Percentiles rank a stretch among this genome's conserved stretches.
Conservation (phyloP, 768 basidiomycete species). For the Kwoniella dendrophila region DNA sequence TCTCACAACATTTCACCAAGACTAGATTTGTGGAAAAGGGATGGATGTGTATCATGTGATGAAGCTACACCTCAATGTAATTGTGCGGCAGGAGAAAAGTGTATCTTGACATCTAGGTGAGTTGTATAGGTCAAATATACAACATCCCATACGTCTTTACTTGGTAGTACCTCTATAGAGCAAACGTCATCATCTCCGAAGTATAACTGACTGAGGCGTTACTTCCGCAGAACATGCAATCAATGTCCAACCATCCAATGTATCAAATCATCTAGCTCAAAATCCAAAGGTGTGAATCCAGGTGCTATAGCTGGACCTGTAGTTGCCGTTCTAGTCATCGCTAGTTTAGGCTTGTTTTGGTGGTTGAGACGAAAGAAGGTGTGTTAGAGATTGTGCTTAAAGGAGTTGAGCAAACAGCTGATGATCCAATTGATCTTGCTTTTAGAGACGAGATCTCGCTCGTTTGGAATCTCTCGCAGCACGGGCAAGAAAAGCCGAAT, state of each 20-base stretch:
- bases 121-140: conserved; percentile 14
- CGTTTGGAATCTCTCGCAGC: conserved; percentile 45
- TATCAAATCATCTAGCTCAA: conserved; percentile 28
- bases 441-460: conserved; percentile 45
- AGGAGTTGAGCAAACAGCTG: neutral
- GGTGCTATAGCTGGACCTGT: conserved; percentile 54
- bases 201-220: conserved; percentile 5
- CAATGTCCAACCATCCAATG: conserved; percentile 53
- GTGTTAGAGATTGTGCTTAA: conserved; percentile 14
- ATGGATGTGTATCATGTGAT: conserved; percentile 39
- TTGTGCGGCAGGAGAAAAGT: conserved; percentile 45
- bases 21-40: conserved; percentile 13
- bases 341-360: conserved; percentile 52
- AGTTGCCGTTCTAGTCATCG: conserved; percentile 52
- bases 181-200: neutral
- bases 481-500: conserved; percentile 49
- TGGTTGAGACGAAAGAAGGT: conserved; percentile 52
- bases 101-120: conserved; percentile 46
- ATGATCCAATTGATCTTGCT: neutral
- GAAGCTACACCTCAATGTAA: conserved; percentile 42
- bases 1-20: conserved; percentile 13
- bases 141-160: neutral
- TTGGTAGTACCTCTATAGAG: neutral
- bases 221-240: conserved; percentile 46
- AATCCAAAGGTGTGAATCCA: conserved; percentile 40